Conservation (phyloP, 208 protist species). For the Wallacemonas sp. region DNA sequence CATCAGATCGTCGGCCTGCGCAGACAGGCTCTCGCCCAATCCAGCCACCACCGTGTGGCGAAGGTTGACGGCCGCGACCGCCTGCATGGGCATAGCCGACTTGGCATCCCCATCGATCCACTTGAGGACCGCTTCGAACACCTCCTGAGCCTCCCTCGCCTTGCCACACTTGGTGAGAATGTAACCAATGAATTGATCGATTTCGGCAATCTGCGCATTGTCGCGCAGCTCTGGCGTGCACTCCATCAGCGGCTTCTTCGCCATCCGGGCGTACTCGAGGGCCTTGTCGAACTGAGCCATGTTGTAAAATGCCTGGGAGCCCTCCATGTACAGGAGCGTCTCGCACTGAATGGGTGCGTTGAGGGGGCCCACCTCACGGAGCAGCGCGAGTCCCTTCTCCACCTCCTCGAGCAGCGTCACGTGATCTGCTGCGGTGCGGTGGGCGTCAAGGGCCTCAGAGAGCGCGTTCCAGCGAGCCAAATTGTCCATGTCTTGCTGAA, state of each 20-base stretch:
- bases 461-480: slow-evolving; percentile 76
- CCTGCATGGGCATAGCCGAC: slow-evolving; percentile 83
- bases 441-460: slow-evolving; percentile 49
- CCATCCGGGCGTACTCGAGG: slow-evolving; percentile 40
- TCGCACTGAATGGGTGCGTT: slow-evolving; percentile 88
- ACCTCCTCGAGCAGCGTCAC: slow-evolving; percentile 46
- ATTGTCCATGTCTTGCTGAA: slow-evolving; percentile 70
- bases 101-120: slow-evolving; percentile 90
- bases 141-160: slow-evolving; percentile 44
- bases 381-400: slow-evolving; percentile 52
- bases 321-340: slow-evolving; percentile 81
- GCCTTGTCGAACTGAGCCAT: slow-evolving; percentile 54
- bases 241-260: slow-evolving; percentile 47
- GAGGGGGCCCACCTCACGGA: slow-evolving; percentile 62
- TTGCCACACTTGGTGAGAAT: slow-evolving; percentile 52
- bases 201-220: slow-evolving; percentile 75
- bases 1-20: slow-evolving; percentile 30
- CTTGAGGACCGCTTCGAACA: slow-evolving; percentile 67
- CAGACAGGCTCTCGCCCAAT: slow-evolving; percentile 52
- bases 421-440: slow-evolving; percentile 39
- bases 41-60: slow-evolving; percentile 76
- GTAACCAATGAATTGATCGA: slow-evolving; percentile 73
- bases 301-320: slow-evolving; percentile 84
- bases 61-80: slow-evolving; percentile 84
- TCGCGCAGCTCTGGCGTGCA: slow-evolving; percentile 52